Evolutionary conservation across 2,329 filamentous ascomycete genomes (phyloP), one percentile per base, ranked within the genome.

Genomic region (Fusarium sp.): DNA sequence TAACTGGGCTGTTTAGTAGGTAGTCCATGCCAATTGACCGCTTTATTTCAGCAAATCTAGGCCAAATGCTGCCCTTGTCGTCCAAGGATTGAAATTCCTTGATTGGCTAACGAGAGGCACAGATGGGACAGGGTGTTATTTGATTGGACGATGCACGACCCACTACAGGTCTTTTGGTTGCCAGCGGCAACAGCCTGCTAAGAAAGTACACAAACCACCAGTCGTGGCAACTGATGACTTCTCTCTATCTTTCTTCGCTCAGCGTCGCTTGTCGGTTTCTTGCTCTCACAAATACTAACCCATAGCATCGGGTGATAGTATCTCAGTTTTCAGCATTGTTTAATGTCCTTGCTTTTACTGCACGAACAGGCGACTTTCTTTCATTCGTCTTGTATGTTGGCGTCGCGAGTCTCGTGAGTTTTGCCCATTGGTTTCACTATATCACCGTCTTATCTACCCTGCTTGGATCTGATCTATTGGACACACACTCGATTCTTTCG

Each of bases 121-220:
- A 45, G 54, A 47, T 22, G 35, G 35, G 33, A 25, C 27, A 50
- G 14, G 57, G 31, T 68, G 45, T 56, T 64, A 35, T 57, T 35
- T 72, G 45, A 72, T 73, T 73, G 71, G 71, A 22, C 17, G 10
- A 45, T 27, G 27, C 18, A 33, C 4, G 25, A 4, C 38, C 45
- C 52, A 59, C 56, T 33, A 22, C 27, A 27, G 27, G 27, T 57
- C 20, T 15, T 27, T 35, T 42, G 61, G 78, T 80, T 80, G 78
- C 73, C 76, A 80, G 31, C 75, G 66, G 79, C 80, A 81, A 81
- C 80, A 70, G 55, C 57, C 54, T 56, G 33, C 60, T 29, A 27
- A 63, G 66, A 78, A 81, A 79, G 78, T 81, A 81, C 79, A 81
- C 80, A 81, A 81, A 80, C 73, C 73, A 76, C 58, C 67, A 54